These are phyloP conservation scores for Dendrocalamus sinicus DNA, from an alignment of 176 grass and related monocot genomes.

Conservation along the genomic window DNA sequence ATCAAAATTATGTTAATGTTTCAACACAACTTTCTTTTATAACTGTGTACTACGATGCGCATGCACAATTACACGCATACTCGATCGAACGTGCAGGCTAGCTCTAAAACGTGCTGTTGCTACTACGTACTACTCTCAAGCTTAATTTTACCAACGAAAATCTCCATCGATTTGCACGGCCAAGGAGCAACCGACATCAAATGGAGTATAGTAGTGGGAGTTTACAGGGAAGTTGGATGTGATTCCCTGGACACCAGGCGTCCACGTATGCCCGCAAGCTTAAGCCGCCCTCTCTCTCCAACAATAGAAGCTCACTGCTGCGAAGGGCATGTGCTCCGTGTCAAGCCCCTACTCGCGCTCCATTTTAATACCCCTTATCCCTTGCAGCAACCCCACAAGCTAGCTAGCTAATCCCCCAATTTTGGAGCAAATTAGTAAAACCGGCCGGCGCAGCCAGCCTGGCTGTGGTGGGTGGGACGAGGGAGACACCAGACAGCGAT, in stretches of 20 bases:
- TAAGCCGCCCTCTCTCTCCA: background rate
- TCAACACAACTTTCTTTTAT: no score
- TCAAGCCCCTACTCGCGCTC: constrained; percentile 47
- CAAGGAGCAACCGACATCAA: background rate
- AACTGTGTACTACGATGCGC: no score
- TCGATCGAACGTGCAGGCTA: background rate
- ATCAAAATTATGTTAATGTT: no score
- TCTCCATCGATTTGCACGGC: background rate
- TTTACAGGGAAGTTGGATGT: no score
- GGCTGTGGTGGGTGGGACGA: background rate
- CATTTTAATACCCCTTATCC: constrained; percentile 54
- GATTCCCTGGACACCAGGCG: background rate
- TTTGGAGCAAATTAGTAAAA: background rate
- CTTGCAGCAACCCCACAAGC: constrained; percentile 36
- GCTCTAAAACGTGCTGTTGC: background rate
- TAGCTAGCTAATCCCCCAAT: constrained; percentile 14
- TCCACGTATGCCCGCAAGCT: constrained; percentile 38
- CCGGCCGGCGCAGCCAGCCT: constrained; percentile 28
- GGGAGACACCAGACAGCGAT: background rate
- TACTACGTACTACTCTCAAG: background rate
- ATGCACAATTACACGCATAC: no score
- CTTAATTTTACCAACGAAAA: background rate
- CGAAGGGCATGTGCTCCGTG: constrained; percentile 50
- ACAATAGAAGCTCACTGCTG: background rate
- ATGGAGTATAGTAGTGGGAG: background rate